These are phyloP conservation scores for Galeopsis tetrahit DNA, from an alignment of 257 asterid species.

Conservation along the genomic window DNA sequence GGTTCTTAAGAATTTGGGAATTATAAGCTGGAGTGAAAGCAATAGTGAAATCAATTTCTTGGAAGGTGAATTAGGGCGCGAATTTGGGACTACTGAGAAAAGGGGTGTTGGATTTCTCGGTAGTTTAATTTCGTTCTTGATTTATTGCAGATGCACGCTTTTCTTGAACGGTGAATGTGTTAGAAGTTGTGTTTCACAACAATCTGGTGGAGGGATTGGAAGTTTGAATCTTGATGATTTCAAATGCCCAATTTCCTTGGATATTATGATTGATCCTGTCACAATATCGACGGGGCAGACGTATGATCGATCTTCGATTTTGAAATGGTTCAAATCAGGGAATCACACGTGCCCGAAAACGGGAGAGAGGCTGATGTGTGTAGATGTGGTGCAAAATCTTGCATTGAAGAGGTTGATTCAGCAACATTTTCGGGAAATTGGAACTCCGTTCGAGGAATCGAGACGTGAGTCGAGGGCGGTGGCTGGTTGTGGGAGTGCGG, in stretches of 20 bases:
- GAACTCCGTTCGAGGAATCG: conserved; percentile 47
- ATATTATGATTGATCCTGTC: conserved; percentile 83
- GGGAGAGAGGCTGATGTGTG: conserved; percentile 53
- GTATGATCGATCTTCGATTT: conserved; percentile 72
- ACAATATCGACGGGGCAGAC: conserved; percentile 82
- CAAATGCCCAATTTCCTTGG: conserved; percentile 82
- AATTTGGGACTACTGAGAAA: conserved; percentile 45
- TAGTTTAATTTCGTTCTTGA: conserved; percentile 57
- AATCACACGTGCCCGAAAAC: conserved; percentile 83
- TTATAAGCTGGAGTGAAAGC: conserved; percentile 67
- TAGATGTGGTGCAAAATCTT: conserved; percentile 63
- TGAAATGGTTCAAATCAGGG: conserved; percentile 75
- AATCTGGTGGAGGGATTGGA: conserved; percentile 22
- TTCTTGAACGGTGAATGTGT: conserved; percentile 38
- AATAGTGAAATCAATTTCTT: conserved; percentile 55
- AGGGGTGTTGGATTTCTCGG: conserved; percentile 46
- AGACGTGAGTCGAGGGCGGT: conserved; percentile 28
- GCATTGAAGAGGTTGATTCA: conserved; percentile 59
- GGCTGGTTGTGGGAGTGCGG: conserved; percentile 38
- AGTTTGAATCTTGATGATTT: conserved; percentile 70
- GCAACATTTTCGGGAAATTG: conserved; percentile 44
- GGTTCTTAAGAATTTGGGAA: conserved; percentile 61
- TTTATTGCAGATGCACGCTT: conserved; percentile 66
- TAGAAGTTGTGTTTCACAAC: not conserved
- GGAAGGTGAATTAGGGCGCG: conserved; percentile 51